Conservation (phyloP, 176 grass and related monocot genomes). For the bread wheat (Triticum aestivum) region IWGSC_CS_RefSeq_v2.1 NC_057802.1:129795550-129796049, state of each 20-base stretch:
- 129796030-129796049: not conserved
- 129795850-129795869: not conserved
- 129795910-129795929: not conserved
- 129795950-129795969: not conserved
- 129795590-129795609: no score
- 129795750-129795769: not conserved
- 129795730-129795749: not conserved
- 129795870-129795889: not conserved
- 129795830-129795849: not conserved
- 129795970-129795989: not conserved
- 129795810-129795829: not conserved
- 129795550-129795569: no score
- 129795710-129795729: not conserved
- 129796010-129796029: not conserved
- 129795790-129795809: not conserved
- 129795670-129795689: no score
- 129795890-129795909: not conserved
- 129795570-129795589: no score
- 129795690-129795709: no score
- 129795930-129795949: not conserved
- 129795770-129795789: not conserved
- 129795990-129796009: not conserved
- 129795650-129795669: no score
- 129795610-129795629: no score
- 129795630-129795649: no score